Evolutionary conservation across 306 rosid genomes (phyloP), one percentile per base, ranked within the genome.

Genomic region (Sesbania bispinosa): DNA sequence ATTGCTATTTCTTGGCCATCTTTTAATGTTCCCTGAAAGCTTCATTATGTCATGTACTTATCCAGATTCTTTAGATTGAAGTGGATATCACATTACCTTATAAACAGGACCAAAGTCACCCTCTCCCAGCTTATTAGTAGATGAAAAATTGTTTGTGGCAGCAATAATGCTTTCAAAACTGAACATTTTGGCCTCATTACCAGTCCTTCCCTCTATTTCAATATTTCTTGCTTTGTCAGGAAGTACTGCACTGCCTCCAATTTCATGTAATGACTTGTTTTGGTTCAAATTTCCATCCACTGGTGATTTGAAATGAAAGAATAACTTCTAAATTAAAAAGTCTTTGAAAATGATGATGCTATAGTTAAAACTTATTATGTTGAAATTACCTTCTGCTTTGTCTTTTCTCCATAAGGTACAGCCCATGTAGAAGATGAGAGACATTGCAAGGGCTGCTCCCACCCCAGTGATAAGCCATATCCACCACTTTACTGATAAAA

Each of bases 401-500:
- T 51, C 41, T 77, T 73, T 73, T 64, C 46, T 43, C 58, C 19
- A 10, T 7, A 41, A 51, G 16, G 9, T 55, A 58, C 16, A 47
- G 19, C 66, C 61, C 47, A 71, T 58, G 50, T 16, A 81, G 67
- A 70, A 33, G 10, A 81, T 50, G 18, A 65, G 21, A 11, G 75
- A 65, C 6, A 51, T 6, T 71, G 66, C 72, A 30, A 65, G 18
- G 24, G 45, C 33, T 32, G 48, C 71, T 48, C 55, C 78, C 6
- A 59, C 46, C 35, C 71, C 78, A 64, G 50, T n/a, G 5, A 81
- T 52, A 32, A 76, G 48, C 85, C 81, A 71, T 39, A 71, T 71
- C 81, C 81, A 71, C 85, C 85, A 36, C 36, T 23, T 60, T 48
- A 10, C 81, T 64, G 70, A 72, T 48, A 14, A n/a, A 76, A 54